Conservation (phyloP, 805 yeast species). For the Hemisphaericaspora nanyangensis region DNA sequence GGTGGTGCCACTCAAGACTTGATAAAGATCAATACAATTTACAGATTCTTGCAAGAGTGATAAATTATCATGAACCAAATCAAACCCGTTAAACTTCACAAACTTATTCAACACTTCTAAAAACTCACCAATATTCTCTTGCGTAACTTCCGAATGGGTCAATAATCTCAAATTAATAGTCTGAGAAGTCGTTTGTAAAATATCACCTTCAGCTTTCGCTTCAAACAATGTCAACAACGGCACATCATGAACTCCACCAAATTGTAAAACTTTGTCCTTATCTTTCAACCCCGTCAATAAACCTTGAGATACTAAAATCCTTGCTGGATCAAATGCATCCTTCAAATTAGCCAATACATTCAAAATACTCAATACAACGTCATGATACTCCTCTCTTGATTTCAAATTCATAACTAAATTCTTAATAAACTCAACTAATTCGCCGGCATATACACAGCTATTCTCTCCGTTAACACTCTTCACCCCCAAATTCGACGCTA, state of each 20-base stretch:
- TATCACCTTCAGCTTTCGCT: conserved; percentile 44
- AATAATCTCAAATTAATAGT: conserved; percentile 47
- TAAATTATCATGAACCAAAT: conserved; percentile 17
- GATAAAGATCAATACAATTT: background rate
- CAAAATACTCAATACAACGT: conserved; percentile 29
- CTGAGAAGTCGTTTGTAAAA: conserved; percentile 50
- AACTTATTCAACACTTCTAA: conserved; percentile 30
- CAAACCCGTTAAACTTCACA: conserved; percentile 35
- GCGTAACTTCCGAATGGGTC: conserved; percentile 30
- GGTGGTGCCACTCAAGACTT: background rate
- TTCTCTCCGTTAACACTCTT: conserved; percentile 21
- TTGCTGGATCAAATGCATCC: conserved; percentile 65
- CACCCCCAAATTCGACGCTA: conserved; percentile 55
- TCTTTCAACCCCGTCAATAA: conserved; percentile 47
- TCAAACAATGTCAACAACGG: conserved; percentile 29
- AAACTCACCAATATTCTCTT: conserved; percentile 14
- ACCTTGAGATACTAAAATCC: conserved; percentile 58
- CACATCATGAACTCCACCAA: conserved; percentile 20
- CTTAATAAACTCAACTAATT: conserved; percentile 43
- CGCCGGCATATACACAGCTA: conserved; percentile 57
- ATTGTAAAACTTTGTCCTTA: conserved; percentile 17
- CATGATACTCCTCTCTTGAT: conserved; percentile 18
- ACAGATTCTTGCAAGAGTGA: background rate
- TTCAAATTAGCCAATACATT: conserved; percentile 44
- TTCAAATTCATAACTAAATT: conserved; percentile 28